phyloP scores from a whole-genome alignment of 352 stramenopile species.

The Peronospora destructor region DNA sequence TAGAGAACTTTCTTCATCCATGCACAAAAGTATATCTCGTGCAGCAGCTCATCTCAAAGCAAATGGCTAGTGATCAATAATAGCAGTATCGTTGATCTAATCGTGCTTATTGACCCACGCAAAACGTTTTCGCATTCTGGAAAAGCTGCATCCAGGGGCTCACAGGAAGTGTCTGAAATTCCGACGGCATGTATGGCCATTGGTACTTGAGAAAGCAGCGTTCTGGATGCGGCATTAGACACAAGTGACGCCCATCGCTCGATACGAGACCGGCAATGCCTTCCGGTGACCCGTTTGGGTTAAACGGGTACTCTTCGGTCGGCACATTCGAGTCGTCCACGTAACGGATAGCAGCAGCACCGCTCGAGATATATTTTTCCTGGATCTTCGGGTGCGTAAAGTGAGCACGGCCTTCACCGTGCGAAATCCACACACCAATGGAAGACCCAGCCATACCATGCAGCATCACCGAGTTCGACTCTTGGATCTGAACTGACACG shows the following conservation, averaged over 20 bases:
- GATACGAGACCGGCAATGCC: constrained; percentile 97
- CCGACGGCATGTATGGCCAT: constrained; percentile 91
- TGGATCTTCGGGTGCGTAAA: constrained; percentile 92
- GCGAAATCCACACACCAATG: constrained; percentile 97
- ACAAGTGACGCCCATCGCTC: constrained; percentile 94
- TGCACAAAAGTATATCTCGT: no score
- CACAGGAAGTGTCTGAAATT: constrained; percentile 70
- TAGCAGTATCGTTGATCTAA: no score
- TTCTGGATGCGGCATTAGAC: constrained; percentile 99
- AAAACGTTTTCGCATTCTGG: constrained; percentile 97
- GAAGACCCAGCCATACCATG: constrained; percentile 95
- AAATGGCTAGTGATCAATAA: no score
- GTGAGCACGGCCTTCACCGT: constrained; percentile 89
- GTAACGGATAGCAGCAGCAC: constrained; percentile 94
- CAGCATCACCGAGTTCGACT: constrained; percentile 95
- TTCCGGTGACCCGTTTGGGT: constrained; percentile 96
- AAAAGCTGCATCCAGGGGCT: constrained; percentile 97
- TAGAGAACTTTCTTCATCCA: no score
- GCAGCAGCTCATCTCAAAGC: no score
- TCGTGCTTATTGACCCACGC: constrained; percentile 60
- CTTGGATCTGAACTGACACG: constrained; percentile 91
- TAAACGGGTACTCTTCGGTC: constrained; percentile 98
- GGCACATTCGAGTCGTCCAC: constrained; percentile 92
- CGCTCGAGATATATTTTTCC: constrained; percentile 83
- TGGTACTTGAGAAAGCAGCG: constrained; percentile 96